Base-by-base conservation (phyloP, 129 eudicot genomes). In the Mikania micrantha region DNA sequence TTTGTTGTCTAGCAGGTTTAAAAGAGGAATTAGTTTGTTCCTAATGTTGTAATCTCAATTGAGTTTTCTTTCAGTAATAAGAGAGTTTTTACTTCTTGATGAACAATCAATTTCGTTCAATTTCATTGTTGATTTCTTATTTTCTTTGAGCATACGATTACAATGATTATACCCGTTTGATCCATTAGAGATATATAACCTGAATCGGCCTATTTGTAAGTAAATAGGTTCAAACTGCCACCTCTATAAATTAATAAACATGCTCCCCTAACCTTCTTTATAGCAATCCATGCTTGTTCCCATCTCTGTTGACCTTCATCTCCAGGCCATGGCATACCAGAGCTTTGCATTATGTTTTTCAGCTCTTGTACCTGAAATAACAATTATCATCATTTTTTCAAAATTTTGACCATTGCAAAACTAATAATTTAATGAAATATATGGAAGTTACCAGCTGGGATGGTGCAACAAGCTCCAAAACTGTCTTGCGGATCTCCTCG, bases 281-380 rank as follows among this genome's bases (percentile, higher is more conserved):
- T 91, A 57, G 97, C 92, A 79, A 70, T 60, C 97, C 97, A 91
- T 65, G 97, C 97, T 75, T 91, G 94, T 73, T 85, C 90, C 97
- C 97, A 91, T 75, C 97, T 78, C 44, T 81, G 63, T 3, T 77
- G 76, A 70, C 96, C 96, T 82, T 88, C 97, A 81, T 91, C 96
- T 48, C 97, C 97, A 49, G 97, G 97, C 97, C 97, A 91, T 58
- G 97, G 94, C 97, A 91, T 91, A 31, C 84, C 91, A 61, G 96
- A 88, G 74, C 85, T 68, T 73, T 77, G 54, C 96, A 91, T 88
- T 74, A 27, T 85, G 59, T 59, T 80, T 82, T 88, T 83, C 64
- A 91, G 84, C 83, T 91, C 96, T 75, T 88, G 62, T 29, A 91
- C 85, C 97, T 91, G 68, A 65, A 71, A 68, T 19, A 79, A 25